Evolutionary conservation across 176 grass and related monocot species (phyloP).

Genomic region (Microstegium vimineum): DNA sequence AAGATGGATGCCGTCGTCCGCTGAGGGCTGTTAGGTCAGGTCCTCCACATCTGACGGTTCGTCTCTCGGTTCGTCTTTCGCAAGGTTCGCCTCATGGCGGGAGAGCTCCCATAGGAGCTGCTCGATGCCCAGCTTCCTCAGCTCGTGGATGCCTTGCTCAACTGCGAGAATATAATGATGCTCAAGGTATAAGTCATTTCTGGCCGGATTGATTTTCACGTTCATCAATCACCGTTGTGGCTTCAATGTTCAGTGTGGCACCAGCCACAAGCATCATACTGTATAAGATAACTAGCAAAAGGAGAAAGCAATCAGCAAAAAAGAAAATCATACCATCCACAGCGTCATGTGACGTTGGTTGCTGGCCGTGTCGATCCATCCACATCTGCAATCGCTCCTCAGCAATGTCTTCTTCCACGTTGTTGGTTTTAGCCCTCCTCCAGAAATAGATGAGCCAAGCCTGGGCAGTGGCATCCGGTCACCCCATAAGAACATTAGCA

Average conservation of each 20-base stretch:
- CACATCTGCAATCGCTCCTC: conserved; percentile 80
- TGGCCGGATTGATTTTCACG: not conserved
- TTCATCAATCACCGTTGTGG: not conserved
- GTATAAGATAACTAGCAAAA: not conserved
- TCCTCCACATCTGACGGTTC: conserved; percentile 27
- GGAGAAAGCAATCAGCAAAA: not conserved
- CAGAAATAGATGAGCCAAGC: conserved; percentile 91
- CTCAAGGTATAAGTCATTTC: not conserved
- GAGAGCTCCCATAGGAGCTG: conserved; percentile 77
- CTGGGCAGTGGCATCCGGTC: conserved; percentile 23
- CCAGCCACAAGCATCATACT: not conserved
- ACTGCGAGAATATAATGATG: conserved; percentile 26
- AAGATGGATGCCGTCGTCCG: not conserved
- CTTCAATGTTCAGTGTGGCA: not conserved
- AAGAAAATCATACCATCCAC: conserved; percentile 63
- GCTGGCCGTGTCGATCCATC: conserved; percentile 53
- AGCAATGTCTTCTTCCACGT: conserved; percentile 82
- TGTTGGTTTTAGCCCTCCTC: conserved; percentile 76
- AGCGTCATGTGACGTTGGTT: conserved; percentile 79
- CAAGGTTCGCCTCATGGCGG: conserved; percentile 35
- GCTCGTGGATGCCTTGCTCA: conserved; percentile 68
- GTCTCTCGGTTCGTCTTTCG: not conserved
- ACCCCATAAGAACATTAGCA: not conserved
- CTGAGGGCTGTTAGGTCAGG: conserved; percentile 29
- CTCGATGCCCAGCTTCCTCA: conserved; percentile 76